Evolutionary conservation across 2,329 filamentous ascomycete species (phyloP).

Genomic region (Fusarium sacchari): DNA sequence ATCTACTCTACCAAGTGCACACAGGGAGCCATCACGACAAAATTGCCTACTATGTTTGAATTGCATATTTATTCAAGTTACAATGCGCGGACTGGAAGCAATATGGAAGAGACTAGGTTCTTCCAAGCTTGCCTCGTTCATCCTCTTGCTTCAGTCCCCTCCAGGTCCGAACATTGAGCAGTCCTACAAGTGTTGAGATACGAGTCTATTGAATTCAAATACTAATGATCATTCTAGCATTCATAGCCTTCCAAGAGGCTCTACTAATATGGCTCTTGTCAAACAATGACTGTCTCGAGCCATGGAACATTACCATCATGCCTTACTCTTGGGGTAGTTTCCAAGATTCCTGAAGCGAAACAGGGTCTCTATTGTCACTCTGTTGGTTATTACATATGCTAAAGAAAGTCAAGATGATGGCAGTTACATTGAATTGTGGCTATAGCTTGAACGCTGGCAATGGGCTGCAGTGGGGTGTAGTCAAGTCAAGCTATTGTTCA

Average conservation of each 20-base stretch:
- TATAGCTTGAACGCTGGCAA: background rate
- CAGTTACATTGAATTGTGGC: background rate
- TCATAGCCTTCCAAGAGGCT: background rate
- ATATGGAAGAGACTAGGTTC: background rate
- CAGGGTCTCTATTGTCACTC: background rate
- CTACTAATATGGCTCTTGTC: background rate
- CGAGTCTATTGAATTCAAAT: background rate
- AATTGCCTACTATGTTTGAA: background rate
- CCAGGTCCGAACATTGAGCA: background rate
- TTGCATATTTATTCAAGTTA: background rate
- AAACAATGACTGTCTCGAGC: background rate
- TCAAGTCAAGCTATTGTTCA: background rate
- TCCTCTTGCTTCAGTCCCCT: background rate
- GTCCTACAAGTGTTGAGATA: background rate
- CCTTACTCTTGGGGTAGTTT: background rate
- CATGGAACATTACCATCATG: background rate
- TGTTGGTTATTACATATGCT: background rate
- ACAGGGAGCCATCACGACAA: no score
- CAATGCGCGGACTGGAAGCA: background rate
- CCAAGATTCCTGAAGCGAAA: background rate
- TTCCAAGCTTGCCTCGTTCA: background rate
- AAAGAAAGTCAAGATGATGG: background rate
- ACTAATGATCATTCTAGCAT: rapidly evolving
- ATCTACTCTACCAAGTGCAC: background rate
- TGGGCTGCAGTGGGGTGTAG: background rate